Evolutionary conservation across 768 basidiomycete species (phyloP), one percentile per base, ranked within the genome.

Genomic region (Amanita polypyramis): DNA sequence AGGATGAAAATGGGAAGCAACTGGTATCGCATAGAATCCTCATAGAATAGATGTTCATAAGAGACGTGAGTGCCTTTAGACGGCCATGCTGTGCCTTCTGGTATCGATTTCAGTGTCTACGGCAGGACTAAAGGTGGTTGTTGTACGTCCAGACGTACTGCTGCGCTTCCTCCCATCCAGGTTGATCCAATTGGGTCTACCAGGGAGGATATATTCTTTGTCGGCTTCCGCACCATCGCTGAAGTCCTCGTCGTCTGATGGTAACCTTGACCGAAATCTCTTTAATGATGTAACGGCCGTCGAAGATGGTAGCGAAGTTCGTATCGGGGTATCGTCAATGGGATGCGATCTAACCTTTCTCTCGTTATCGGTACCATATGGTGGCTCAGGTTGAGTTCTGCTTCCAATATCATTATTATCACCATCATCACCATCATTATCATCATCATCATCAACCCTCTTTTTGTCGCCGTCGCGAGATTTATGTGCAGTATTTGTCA

Each of bases 211-310:
- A 48, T 70, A 80, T 61, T 85, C 84, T 15, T 71, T 81, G 58
- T 86, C 85, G 2, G 81, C 83, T 53, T 85, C 76, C n/a, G 71
- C 75, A 1, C 79, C 82, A 30, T 82, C 84, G 47, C 83, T 80
- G 3, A 72, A 70, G 21, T 69, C 76, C 3, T 79, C 77, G 1
- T 76, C 73, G 27, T 73, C 70, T 1, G 67, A 63, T 5, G 64
- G 50, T 15, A 60, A 27, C 19, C 51, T 45, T 12, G 73, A 70
- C 30, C 74, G 69, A 2, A 76, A 77, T 55, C 76, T 77, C 53
- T 72, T 69, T 46, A 73, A 56, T 35, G 67, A 32, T 60, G 6
- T 61, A 58, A 9, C 68, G 63, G 20, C 56, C 53, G 45, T 68
- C 57, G 46, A 65, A 54, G 58, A 67, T 57, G 55, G 67, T 47